Evolutionary conservation across 139 green algal species (phyloP), one percentile per base, ranked within the genome.

Genomic region (Edaphochlamys debaryana): DNA sequence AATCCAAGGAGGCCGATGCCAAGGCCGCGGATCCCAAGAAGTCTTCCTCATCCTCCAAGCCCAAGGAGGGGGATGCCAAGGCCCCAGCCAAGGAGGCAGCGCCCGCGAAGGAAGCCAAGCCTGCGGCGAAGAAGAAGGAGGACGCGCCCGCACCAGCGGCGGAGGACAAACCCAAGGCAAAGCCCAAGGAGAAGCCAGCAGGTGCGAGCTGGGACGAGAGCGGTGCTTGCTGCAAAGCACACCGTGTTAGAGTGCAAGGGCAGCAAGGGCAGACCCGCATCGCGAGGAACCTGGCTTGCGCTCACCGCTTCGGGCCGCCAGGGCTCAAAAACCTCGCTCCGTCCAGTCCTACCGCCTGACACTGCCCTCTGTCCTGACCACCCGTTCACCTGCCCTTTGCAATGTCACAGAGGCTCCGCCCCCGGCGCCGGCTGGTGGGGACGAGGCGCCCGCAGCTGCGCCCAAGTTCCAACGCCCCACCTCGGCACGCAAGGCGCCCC

Each of bases 401-500:
- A n/a, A n/a, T n/a, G n/a, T n/a, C n/a, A n/a, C 34, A 13, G 64
- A 69, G 17, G 64, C 42, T 15, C 60, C 75, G 29, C 54, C 67
- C 0, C 54, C 72, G 32, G 34, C 50, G 25, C 56, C 56, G 3
- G 19, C 67, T 9, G 68, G 54, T 3, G 68, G 30, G 7, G 79
- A 68, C 8, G 67, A 77, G 37, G 41, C 67, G 50, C 50, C 74
- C 30, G 67, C 52, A 2, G n/a, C n/a, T n/a, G 40, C 38, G 79
- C 67, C 67, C 38, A 85, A 85, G 79, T 79, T 83, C 50, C 56
- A 83, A 52, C 67, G 87, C 11, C 87, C 87, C 25, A 73, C 79
- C 36, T 91, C 88, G 45, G 90, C 90, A 3, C 89, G 85, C 66
- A 92, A 92, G 75, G 88, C 90, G 20, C 90, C 90, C 3, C 90